A percentile compares a stretch with the other conserved stretches of the same genome.
These are phyloP conservation scores for Inga laurina DNA, from an alignment of 306 rosid species.

Conservation along the genomic window DNA sequence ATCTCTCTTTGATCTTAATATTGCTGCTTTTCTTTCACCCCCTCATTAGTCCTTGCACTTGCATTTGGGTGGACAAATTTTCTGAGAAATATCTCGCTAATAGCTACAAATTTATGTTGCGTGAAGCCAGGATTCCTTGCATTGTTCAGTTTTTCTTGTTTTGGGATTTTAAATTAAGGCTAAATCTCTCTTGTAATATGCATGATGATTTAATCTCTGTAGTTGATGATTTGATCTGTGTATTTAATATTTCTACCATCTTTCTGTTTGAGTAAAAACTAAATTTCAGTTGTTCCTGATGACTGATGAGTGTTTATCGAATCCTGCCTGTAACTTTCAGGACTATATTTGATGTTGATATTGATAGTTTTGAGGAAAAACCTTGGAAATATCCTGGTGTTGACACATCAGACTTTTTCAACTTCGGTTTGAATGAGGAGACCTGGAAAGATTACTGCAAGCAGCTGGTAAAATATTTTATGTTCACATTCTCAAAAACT, in stretches of 20 bases:
- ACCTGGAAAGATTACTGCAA: conserved; percentile 97
- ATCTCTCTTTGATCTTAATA: not conserved
- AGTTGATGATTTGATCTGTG: not conserved
- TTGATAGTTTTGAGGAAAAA: conserved; percentile 90
- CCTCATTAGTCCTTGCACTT: not conserved
- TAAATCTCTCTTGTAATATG: conserved; percentile 5
- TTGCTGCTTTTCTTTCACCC: not conserved
- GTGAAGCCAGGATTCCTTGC: conserved; percentile 3
- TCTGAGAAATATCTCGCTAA: conserved; percentile 7
- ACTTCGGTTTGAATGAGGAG: conserved; percentile 91
- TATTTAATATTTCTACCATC: not conserved
- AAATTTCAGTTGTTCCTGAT: conserved; percentile 3
- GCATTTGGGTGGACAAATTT: not conserved
- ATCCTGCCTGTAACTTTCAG: conserved; percentile 54
- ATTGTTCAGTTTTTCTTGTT: not conserved
- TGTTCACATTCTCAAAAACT: conserved; percentile 7
- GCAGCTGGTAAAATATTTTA: conserved; percentile 79
- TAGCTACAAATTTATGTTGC: not conserved
- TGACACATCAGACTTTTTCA: conserved; percentile 87
- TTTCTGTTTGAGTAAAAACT: conserved; percentile 12
- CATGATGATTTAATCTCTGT: conserved; percentile 25
- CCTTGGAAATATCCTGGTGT: conserved; percentile 89
- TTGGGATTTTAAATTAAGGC: conserved; percentile 5
- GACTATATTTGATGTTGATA: conserved; percentile 92
- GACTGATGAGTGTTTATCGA: conserved; percentile 14